Base-by-base conservation (phyloP, 129 eudicot species). In the Flaveria trinervia region DNA sequence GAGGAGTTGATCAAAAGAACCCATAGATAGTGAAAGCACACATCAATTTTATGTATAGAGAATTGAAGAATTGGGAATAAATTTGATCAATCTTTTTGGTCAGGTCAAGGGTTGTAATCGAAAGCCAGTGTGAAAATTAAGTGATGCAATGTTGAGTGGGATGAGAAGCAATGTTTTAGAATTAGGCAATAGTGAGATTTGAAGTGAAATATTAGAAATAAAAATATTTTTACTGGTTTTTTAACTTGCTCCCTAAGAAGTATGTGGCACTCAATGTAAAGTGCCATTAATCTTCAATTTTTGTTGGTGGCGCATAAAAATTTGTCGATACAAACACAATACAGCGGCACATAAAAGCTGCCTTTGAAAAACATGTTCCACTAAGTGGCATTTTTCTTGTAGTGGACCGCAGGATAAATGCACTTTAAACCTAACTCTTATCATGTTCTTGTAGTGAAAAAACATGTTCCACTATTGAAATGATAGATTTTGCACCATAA, bases 351-450 rank as follows among this genome's bases (percentile, higher is more conserved):
- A 13, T 28, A 26, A 62, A 5, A 60, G 15, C 44, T 62, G 44
- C 44, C 68, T 23, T 61, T 61, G 41, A 25, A 14, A 61, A 26
- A 60, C 41, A 60, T 25, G 39, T 25, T 60, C 67, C 39, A 12
- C 67, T 61, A 13, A 11, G 28, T 26, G 41, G 2, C 43, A 61
- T 4, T 26, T 26, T 62, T 62, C 1, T 36, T 5, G 44, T 26
- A 0, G 39, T 11, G 41, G 41, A 60, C 66, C 0, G 30, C 41
- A 62, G 30, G 20, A 62, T 62, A 13, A 28, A 26, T 5, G 20
- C 68, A 62, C 68, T 62, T 15, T 28, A 26, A 61, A 26, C 68
- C 68, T 26, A 28, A 28, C 14, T 28, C 68, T 62, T 62, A 62
- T 41, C 70, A 41, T 65, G 26, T 39, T 65, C n/a, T 65, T 33